Conservation (phyloP, 257 asterid species). For the Nicotiana undulata region DNA sequence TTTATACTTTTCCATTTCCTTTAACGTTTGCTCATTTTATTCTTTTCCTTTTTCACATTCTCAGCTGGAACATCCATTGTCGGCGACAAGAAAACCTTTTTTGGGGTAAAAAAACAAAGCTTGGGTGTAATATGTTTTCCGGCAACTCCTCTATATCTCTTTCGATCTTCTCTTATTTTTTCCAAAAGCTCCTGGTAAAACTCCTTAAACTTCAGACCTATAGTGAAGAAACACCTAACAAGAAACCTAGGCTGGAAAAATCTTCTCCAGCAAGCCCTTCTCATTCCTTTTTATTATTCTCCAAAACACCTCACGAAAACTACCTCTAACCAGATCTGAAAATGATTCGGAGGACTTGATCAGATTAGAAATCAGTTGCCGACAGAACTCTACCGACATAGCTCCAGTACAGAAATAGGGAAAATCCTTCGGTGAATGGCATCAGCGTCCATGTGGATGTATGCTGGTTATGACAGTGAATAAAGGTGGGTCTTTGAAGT, state of each 20-base stretch:
- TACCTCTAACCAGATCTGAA: neutral
- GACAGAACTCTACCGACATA: neutral
- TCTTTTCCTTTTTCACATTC: neutral
- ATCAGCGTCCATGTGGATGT: neutral
- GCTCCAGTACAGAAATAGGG: neutral
- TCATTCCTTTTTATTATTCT: neutral
- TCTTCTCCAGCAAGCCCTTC: neutral
- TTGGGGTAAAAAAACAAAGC: neutral
- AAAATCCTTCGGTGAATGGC: neutral
- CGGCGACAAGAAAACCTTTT: neutral
- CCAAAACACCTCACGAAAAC: neutral
- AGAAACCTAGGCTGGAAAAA: neutral
- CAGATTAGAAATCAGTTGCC: neutral
- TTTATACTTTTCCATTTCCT: neutral
- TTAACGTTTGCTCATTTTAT: neutral
- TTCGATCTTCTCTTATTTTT: neutral
- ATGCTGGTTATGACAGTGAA: constrained; percentile 3
- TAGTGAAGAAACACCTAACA: neutral
- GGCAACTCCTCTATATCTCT: neutral
- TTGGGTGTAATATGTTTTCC: neutral
- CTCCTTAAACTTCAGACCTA: neutral
- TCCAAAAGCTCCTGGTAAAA: neutral
- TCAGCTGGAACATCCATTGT: neutral
- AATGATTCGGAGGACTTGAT: neutral
- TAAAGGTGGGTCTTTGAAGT: neutral